Evolutionary conservation across 805 yeast genomes (phyloP).

Genomic region (Hemisphaericaspora nanyangensis): DNA sequence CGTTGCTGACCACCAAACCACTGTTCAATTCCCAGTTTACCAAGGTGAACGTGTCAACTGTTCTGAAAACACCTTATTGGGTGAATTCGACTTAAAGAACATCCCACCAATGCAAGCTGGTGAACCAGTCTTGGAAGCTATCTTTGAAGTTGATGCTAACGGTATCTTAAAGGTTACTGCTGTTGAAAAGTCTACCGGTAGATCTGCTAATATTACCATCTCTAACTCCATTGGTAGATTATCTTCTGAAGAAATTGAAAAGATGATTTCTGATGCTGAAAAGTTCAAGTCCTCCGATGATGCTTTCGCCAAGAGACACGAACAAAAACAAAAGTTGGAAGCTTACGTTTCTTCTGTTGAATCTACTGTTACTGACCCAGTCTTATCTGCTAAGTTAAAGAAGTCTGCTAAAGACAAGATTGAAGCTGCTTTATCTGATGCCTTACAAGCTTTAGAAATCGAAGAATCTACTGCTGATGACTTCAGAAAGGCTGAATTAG

Average conservation of each 20-base stretch:
- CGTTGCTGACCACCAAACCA: slow-evolving; percentile 49
- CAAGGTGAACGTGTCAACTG: slow-evolving; percentile 52
- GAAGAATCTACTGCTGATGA: slow-evolving; percentile 97
- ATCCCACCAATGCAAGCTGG: slow-evolving; percentile 50
- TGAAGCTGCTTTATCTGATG: slow-evolving; percentile 96
- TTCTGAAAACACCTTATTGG: slow-evolving; percentile 47
- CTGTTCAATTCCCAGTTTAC: slow-evolving; percentile 50
- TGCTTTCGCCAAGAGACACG: slow-evolving; percentile 99
- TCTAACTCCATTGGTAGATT: slow-evolving; percentile 49
- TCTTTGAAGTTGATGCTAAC: slow-evolving; percentile 49
- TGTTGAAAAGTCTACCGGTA: slow-evolving; percentile 47
- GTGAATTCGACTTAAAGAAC: slow-evolving; percentile 50
- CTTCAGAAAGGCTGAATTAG: slow-evolving; percentile 98
- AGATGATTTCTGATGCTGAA: slow-evolving; percentile 47
- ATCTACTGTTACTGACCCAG: slow-evolving; percentile 96
- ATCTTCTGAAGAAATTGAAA: slow-evolving; percentile 47
- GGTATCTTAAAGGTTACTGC: slow-evolving; percentile 51
- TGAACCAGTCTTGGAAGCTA: slow-evolving; percentile 48
- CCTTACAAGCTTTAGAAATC: slow-evolving; percentile 94
- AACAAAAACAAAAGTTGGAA: slow-evolving; percentile 98
- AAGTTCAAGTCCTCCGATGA: slow-evolving; percentile 94
- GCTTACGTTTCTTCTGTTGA: slow-evolving; percentile 96
- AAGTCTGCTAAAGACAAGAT: slow-evolving; percentile 95
- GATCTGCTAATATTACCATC: slow-evolving; percentile 48
- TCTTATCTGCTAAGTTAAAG: slow-evolving; percentile 95